Conservation (phyloP, 495 filamentous ascomycete species). For the Entonaema liquescens region DNA sequence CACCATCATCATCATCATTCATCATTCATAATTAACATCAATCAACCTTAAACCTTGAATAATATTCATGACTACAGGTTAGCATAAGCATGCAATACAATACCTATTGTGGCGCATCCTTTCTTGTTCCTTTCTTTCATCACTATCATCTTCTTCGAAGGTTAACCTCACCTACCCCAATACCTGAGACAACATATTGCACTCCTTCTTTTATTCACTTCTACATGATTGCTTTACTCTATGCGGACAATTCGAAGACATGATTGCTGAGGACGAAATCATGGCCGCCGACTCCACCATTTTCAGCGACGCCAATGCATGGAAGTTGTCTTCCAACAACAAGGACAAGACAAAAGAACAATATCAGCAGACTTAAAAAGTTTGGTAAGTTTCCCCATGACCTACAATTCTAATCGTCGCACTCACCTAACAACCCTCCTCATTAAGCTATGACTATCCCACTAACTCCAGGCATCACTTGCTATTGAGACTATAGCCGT, state of each 20-base stretch:
- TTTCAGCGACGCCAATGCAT: too few species aligned
- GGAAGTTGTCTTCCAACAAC: not conserved
- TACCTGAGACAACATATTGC: not conserved
- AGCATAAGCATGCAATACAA: not conserved
- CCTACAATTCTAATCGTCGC: not conserved
- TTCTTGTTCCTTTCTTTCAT: not conserved
- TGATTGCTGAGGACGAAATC: too few species aligned
- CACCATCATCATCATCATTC: not conserved
- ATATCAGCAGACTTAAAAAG: not conserved
- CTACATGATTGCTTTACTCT: not conserved
- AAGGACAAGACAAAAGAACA: not conserved
- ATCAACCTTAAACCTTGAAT: not conserved
- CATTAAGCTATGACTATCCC: not conserved
- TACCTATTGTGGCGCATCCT: not conserved
- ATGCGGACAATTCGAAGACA: not conserved
- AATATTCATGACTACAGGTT: not conserved
- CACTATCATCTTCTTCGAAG: not conserved
- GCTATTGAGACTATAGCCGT: not conserved
- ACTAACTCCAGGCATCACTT: not conserved
- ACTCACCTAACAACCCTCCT: not conserved
- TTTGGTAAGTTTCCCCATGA: not conserved
- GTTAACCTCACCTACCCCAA: not conserved
- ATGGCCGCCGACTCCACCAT: too few species aligned
- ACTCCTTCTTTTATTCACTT: not conserved
- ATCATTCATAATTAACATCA: not conserved